Evolutionary conservation across 805 yeast species (phyloP), one percentile per base, ranked within the genome.

Genomic region (Ogataea chonburiensis): DNA sequence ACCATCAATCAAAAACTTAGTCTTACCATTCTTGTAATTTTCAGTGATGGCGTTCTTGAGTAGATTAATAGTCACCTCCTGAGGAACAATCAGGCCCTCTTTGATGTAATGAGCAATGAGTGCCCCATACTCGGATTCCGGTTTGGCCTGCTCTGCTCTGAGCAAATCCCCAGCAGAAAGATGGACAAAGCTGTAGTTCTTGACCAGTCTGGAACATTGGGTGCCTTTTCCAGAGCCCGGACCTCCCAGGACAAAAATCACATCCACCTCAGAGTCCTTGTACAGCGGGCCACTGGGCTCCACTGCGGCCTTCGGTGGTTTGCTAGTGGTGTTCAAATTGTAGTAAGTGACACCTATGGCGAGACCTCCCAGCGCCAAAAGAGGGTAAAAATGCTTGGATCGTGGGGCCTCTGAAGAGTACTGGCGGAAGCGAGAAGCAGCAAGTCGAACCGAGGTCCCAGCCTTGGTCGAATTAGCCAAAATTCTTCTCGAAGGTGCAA

Each of bases 161-260:
- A 91, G 71, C 50, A 93, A 73, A 60, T 91, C 98, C 31, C 98
- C 98, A n/a, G 98, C 98, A 24, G 94, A 80, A 28, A 91, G 67
- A 58, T 91, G 98, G 20, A 83, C 81, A 61, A 89, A 93, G 12
- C 81, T 79, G 58, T 76, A 83, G 51, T 88, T 86, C 14, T 73
- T 64, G 28, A 91, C 97, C 38, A 91, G 71, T 55, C 78, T 85
- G 20, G 81, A 82, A 68, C 97, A 86, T 64, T 91, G 98, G 1
- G 98, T 91, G 39, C 98, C 98, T 59, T 93, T 93, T 28, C 98
- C 98, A 18, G 95, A 86, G 14, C 98, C 98, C 5, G 98, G 98
- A 3, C 98, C 98, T 28, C 98, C 98, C 20, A 91, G 75, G 13
- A 91, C 96, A 60, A 86, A 91, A 17, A 89, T 72, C 4, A 91